A percentile compares a stretch with the other conserved stretches of the same genome.
These are phyloP conservation scores for Elongisporangium prolatum DNA, from an alignment of 352 stramenopile genomes.

Conservation along the genomic window DNA sequence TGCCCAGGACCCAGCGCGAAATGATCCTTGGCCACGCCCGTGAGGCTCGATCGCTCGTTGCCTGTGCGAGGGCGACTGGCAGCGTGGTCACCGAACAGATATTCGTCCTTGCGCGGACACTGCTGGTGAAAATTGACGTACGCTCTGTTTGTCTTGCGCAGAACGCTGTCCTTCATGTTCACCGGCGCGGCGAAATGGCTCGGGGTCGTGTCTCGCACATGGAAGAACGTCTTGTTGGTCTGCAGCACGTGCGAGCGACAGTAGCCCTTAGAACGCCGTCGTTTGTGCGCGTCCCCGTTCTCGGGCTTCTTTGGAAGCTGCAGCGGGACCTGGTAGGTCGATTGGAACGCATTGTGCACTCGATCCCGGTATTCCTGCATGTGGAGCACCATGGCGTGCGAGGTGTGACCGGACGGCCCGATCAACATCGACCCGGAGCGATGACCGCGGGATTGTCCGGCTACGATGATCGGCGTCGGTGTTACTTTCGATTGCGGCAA, in stretches of 20 bases:
- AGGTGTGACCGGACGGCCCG: slow-evolving; percentile 21
- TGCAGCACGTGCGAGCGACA: slow-evolving; percentile 35
- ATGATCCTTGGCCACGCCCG: slow-evolving; percentile 30
- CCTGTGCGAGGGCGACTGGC: slow-evolving; percentile 14
- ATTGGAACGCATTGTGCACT: slow-evolving; percentile 32
- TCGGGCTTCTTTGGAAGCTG: slow-evolving; percentile 3
- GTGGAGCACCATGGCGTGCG: slow-evolving; percentile 58
- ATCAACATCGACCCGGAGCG: not conserved
- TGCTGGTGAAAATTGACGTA: slow-evolving; percentile 51
- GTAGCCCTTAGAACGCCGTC: slow-evolving; percentile 21
- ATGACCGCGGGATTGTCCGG: not conserved
- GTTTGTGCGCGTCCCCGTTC: slow-evolving; percentile 8
- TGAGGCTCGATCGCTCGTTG: slow-evolving; percentile 2
- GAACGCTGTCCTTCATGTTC: slow-evolving; percentile 22
- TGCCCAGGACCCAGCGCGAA: slow-evolving; percentile 53
- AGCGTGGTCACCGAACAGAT: slow-evolving; percentile 18
- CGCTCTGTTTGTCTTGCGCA: slow-evolving; percentile 15
- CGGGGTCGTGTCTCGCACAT: slow-evolving; percentile 3
- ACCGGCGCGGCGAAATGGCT: slow-evolving; percentile 10
- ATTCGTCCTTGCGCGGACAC: slow-evolving; percentile 25
- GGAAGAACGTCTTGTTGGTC: slow-evolving; percentile 34
- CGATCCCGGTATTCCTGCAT: slow-evolving; percentile 50
- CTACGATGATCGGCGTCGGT: not conserved
- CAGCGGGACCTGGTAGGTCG: slow-evolving; percentile 45
- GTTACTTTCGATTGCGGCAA: not conserved